Base-by-base conservation (phyloP, 140 eudicot genomes). In the Ambrosia hybrid region DNA sequence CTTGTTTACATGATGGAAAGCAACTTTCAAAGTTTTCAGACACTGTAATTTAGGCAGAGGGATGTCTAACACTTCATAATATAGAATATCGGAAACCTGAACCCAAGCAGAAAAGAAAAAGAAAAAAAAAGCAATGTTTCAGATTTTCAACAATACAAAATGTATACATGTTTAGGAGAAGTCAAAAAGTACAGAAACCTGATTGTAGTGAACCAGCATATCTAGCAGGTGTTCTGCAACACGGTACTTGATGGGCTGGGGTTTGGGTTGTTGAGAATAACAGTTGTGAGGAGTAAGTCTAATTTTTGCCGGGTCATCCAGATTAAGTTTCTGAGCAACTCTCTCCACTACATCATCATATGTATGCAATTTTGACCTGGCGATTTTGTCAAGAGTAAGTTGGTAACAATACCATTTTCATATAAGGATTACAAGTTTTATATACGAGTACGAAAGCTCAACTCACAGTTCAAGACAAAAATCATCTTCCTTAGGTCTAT, bases 271-370 rank as follows among this genome's bases (percentile, higher is more conserved):
- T 72, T 86, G 91, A 59, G 91, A 83, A 76, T 86, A 86, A 57
- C 91, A 83, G 76, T 86, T 86, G 76, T 86, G 91, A 79, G 88
- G 76, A 51, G 91, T 86, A 14, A 86, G 86, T 81, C 91, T 86
- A 76, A 86, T 86, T 77, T 83, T 86, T 4, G 88, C 72, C 5
- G 91, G 88, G 81, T 86, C 91, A 37, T 83, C 86, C 69, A 83
- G 72, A 59, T 78, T 72, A 71, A 86, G 82, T 64, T 72, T 74
- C 57, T 11, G 73, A 68, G 91, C 91, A 53, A 83, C 84, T 75
- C 78, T 67, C 74, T 86, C 91, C 55, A 83, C 88, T 38, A 86
- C 88, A 45, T 86, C 91, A 78, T 86, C 88, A 72, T 86, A 86
- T 41, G 91, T 86, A 78, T 86, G 80, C 75, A 62, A 14, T 68